Evolutionary conservation across 768 basidiomycete genomes (phyloP).

Genomic region (Amanita rubescens): DNA sequence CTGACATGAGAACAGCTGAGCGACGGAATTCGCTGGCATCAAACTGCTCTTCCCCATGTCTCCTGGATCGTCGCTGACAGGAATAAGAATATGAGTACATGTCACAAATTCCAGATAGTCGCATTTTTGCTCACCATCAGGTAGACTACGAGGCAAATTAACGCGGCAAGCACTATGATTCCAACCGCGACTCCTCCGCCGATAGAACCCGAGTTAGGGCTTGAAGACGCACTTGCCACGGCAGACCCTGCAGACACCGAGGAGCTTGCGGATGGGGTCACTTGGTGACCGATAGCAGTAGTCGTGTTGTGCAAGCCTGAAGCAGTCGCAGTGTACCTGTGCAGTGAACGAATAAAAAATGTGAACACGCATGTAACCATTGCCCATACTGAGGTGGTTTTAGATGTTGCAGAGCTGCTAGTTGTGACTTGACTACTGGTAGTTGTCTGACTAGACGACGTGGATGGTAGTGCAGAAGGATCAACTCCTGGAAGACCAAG

Average conservation of each 20-base stretch:
- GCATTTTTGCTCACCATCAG: not conserved
- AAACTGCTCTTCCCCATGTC: conserved; percentile 36
- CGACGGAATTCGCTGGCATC: conserved; percentile 54
- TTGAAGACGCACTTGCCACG: not conserved
- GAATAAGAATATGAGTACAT: not conserved
- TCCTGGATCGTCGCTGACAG: conserved; percentile 9
- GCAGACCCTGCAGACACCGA: not conserved
- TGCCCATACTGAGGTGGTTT: not conserved
- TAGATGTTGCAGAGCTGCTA: not conserved
- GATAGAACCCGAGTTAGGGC: not conserved
- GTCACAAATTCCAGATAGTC: not conserved
- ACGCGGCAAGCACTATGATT: not conserved
- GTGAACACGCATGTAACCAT: too few species aligned
- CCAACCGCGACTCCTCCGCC: conserved; percentile 5
- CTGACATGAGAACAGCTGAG: conserved; percentile 55
- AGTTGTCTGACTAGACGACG: not conserved
- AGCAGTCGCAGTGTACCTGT: not conserved
- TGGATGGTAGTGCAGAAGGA: not conserved
- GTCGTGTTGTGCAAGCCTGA: not conserved
- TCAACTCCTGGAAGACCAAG: not conserved
- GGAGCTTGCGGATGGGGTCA: not conserved
- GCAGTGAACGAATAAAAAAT: not conserved
- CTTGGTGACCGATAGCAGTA: not conserved
- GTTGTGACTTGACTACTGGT: not conserved
- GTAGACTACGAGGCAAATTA: not conserved